These are phyloP conservation scores for Niveomyces coronatus DNA, from an alignment of 2,329 filamentous ascomycete genomes.

Conservation along the genomic window DNA sequence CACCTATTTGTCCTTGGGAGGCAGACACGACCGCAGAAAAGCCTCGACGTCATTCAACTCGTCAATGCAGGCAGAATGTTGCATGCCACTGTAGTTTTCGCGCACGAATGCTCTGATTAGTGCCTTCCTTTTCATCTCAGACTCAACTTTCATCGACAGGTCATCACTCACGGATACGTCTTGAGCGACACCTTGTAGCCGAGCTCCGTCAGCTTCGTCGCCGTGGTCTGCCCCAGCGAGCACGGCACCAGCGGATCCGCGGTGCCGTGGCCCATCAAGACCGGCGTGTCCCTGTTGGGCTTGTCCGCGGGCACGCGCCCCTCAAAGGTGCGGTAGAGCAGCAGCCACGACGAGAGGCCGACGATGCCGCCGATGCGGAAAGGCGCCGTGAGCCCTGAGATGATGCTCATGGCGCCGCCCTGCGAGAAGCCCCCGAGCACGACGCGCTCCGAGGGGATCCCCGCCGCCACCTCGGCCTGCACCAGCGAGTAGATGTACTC, in stretches of 20 bases:
- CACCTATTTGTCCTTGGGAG: constrained; percentile 18
- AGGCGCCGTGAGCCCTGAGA: constrained; percentile 63
- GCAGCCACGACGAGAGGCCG: constrained; percentile 71
- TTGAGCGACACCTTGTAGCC: constrained; percentile 68
- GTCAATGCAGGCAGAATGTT: constrained; percentile 63
- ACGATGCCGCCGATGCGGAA: constrained; percentile 81
- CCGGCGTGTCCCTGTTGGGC: constrained; percentile 53
- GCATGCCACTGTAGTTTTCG: constrained; percentile 52
- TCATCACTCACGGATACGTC: constrained; percentile 53
- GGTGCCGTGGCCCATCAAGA: constrained; percentile 77
- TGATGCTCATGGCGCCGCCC: constrained; percentile 77
- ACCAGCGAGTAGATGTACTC: constrained; percentile 70
- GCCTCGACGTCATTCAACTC: constrained; percentile 76
- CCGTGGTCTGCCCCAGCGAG: constrained; percentile 57
- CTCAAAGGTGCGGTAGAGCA: constrained; percentile 44
- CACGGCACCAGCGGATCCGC: constrained; percentile 62
- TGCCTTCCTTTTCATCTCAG: neutral
- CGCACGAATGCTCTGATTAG: constrained; percentile 2
- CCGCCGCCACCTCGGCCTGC: constrained; percentile 65
- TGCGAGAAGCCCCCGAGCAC: constrained; percentile 80
- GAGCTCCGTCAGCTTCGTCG: constrained; percentile 53
- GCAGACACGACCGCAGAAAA: constrained; percentile 39
- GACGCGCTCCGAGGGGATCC: constrained; percentile 71
- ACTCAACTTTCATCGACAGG: neutral
- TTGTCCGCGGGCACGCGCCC: constrained; percentile 29